Base-by-base conservation (phyloP, 495 filamentous ascomycete species). In the Xylaria castorea region DNA sequence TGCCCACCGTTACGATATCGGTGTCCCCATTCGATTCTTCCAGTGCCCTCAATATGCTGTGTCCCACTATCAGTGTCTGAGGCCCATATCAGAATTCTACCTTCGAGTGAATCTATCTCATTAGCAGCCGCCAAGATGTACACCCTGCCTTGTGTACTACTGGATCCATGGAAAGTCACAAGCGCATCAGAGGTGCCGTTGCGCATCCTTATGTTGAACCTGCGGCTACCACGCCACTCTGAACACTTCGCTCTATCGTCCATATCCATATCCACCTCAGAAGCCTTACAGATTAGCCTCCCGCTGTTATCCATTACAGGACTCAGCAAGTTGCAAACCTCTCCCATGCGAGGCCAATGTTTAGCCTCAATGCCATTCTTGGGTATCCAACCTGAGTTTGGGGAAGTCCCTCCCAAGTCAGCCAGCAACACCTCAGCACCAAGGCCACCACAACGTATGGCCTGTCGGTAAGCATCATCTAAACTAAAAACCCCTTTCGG, bases 151-250 rank as follows among this genome's bases (percentile, higher is more conserved):
- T 55, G 22, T 55, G n/a, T 27, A 55, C 51, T 30, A 14, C 22
- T 27, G 27, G 22, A 30, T 12, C 51, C 51, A 55, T 55, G 4
- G 51, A 55, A 55, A 27, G 22, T 5, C 51, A 30, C n/a, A 30
- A 27, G n/a, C 8, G 51, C 25, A 55, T 55, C 51, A 55, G 51
- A 55, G 51, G 51, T 55, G 22, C 51, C 22, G 51, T 55, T 55
- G 51, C 8, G 22, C 6, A 30, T 9, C 51, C 51, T 7, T 55
- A 55, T 55, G 51, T 1, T 30, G 22, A 55, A 30, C 22, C n/a
- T 25, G 7, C 7, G 22, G 51, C 7, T 0, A 30, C 3, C 2
- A 11, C 3, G 8, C n/a, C 22, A 27, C 51, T 55, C 51, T 14
- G 51, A 55, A 30, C 11, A 55, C 51, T 55, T 30, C 7, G 7